phyloP scores from a whole-genome alignment of 306 rosid species.

The Inga laurina region DNA sequence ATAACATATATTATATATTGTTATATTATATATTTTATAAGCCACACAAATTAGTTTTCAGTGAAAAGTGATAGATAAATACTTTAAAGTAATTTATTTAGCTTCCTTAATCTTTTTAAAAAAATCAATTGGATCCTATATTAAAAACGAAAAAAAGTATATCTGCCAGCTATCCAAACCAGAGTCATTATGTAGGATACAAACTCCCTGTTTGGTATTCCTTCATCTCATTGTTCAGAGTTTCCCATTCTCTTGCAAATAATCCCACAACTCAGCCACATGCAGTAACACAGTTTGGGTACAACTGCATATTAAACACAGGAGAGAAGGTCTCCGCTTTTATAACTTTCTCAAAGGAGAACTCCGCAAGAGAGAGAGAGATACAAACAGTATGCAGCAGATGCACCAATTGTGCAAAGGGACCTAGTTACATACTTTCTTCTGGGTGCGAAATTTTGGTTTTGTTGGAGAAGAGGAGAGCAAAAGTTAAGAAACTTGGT shows the following conservation, averaged over 20 bases:
- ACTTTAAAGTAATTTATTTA: too few species aligned
- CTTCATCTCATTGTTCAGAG: slow-evolving; percentile 48
- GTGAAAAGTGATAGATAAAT: too few species aligned
- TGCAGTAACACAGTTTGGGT: slow-evolving; percentile 45
- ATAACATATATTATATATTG: too few species aligned
- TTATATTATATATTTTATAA: too few species aligned
- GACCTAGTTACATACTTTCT: slow-evolving; percentile 44
- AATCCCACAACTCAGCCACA: slow-evolving; percentile 53
- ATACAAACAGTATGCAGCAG: slow-evolving; percentile 46
- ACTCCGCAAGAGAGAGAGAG: slow-evolving; percentile 51
- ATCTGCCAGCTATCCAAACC: slow-evolving; percentile 63
- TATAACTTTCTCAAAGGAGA: slow-evolving; percentile 57
- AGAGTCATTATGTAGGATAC: slow-evolving; percentile 58
- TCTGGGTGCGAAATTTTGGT: slow-evolving; percentile 1
- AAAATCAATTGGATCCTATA: too few species aligned
- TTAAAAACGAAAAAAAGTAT: slow-evolving; percentile 17
- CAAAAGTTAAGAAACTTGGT: slow-evolving; percentile 24
- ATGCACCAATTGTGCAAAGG: slow-evolving; percentile 55
- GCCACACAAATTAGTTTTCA: too few species aligned
- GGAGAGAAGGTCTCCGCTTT: slow-evolving; percentile 48
- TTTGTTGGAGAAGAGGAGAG: slow-evolving; percentile 33
- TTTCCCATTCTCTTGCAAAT: slow-evolving; percentile 60
- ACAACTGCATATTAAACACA: slow-evolving; percentile 51
- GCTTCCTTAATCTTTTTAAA: too few species aligned
- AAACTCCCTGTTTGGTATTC: slow-evolving; percentile 47